Percentiles rank a stretch among this genome's conserved stretches.
Conservation (phyloP, 352 stramenopile genomes). For the Aphanomyces astaci region DNA sequence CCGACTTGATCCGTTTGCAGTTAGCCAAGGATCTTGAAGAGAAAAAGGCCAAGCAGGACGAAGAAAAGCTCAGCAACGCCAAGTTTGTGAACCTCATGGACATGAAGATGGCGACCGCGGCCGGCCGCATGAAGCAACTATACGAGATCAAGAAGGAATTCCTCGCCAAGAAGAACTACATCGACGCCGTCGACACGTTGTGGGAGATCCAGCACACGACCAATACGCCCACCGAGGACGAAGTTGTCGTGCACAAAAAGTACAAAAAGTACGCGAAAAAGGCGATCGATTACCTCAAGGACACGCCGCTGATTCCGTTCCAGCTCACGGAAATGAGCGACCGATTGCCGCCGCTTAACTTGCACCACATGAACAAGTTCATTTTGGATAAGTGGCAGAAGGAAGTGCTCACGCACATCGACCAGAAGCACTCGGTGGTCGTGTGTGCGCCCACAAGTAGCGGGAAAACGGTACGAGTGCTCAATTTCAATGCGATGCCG, state of each 20-base stretch:
- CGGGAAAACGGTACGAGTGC: slow-evolving; percentile 96
- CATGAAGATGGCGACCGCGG: slow-evolving; percentile 84
- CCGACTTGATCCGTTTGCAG: slow-evolving; percentile 79
- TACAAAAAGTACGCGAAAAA: slow-evolving; percentile 83
- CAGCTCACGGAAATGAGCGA: slow-evolving; percentile 84
- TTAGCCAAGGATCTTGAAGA: slow-evolving; percentile 80
- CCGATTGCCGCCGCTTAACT: slow-evolving; percentile 74
- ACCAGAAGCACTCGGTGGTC: slow-evolving; percentile 93
- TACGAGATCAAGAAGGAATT: slow-evolving; percentile 80
- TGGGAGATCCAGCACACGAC: slow-evolving; percentile 76
- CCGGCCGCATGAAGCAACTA: slow-evolving; percentile 68
- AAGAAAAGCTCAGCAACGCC: slow-evolving; percentile 82
- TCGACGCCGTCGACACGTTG: slow-evolving; percentile 75
- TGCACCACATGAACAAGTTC: slow-evolving; percentile 89
- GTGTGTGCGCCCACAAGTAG: slow-evolving; percentile 96
- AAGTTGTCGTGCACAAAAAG: slow-evolving; percentile 75
- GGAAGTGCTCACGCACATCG: slow-evolving; percentile 91
- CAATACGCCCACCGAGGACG: slow-evolving; percentile 60
- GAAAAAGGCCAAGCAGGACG: slow-evolving; percentile 81
- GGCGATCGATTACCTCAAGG: slow-evolving; percentile 57
- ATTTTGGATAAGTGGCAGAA: slow-evolving; percentile 98
- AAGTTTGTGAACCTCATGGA: slow-evolving; percentile 59
- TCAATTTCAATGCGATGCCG: too few species aligned
- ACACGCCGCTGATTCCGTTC: slow-evolving; percentile 75
- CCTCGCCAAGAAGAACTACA: slow-evolving; percentile 80